Conservation (phyloP, 768 basidiomycete species). For the Phanerodontia chrysosporium region DNA sequence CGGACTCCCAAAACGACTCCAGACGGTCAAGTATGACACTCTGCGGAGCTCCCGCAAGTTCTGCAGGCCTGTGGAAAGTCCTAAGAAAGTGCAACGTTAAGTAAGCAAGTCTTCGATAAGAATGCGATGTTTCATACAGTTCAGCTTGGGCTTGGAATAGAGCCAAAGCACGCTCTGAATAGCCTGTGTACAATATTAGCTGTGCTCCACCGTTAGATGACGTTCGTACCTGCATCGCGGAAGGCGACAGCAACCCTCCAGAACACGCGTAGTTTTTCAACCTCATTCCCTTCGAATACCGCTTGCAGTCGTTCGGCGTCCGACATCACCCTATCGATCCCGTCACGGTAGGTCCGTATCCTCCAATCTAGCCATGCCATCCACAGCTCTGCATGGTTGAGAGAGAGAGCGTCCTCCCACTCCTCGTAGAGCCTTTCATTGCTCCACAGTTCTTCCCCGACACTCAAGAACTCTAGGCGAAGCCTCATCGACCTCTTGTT, state of each 20-base stretch:
- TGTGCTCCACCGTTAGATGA: not conserved
- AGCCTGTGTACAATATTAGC: slow-evolving; percentile 41
- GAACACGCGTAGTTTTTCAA: slow-evolving; percentile 51
- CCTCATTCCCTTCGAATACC: slow-evolving; percentile 38
- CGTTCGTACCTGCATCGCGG: slow-evolving; percentile 56
- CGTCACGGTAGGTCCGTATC: slow-evolving; percentile 42
- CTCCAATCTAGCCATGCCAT: slow-evolving; percentile 82
- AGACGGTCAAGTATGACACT: slow-evolving; percentile 50
- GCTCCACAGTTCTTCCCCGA: slow-evolving; percentile 72
- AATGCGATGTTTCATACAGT: slow-evolving; percentile 47
- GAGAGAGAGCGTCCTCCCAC: slow-evolving; percentile 63
- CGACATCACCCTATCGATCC: slow-evolving; percentile 49
- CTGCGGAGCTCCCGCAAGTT: slow-evolving; percentile 40
- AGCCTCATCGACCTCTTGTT: slow-evolving; percentile 49
- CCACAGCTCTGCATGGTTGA: slow-evolving; percentile 57
- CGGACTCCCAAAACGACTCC: slow-evolving; percentile 85
- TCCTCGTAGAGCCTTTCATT: slow-evolving; percentile 49
- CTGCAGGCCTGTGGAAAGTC: slow-evolving; percentile 51
- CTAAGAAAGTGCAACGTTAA: slow-evolving; percentile 31
- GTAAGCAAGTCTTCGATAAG: not conserved
- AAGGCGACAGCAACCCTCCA: slow-evolving; percentile 68
- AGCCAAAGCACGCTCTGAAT: slow-evolving; percentile 66
- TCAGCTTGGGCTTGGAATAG: slow-evolving; percentile 84
- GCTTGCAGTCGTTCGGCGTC: slow-evolving; percentile 46
- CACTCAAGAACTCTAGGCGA: slow-evolving; percentile 60